Evolutionary conservation across 768 basidiomycete genomes (phyloP).

Genomic region (Leccinum fibrillosum): DNA sequence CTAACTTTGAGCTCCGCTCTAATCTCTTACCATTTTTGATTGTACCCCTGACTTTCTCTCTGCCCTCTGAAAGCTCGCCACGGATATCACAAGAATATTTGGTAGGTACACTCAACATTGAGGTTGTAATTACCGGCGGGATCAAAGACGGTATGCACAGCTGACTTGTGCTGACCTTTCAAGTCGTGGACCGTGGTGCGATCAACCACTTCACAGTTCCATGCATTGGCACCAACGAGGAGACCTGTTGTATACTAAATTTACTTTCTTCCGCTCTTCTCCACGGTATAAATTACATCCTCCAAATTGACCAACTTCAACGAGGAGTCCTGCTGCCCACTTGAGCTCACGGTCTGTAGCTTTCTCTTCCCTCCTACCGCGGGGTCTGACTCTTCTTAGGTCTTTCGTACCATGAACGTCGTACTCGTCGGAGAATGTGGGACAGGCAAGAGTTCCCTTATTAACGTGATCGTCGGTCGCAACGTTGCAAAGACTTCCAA

Average conservation of each 20-base stretch:
- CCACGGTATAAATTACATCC: slow-evolving; percentile 6
- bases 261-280: neutral
- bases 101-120: neutral
- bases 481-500: slow-evolving; percentile 16
- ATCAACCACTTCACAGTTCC: neutral
- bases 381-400: slow-evolving; percentile 5
- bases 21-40: slow-evolving; percentile 11
- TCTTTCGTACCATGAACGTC: slow-evolving; percentile 15
- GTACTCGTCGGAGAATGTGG: slow-evolving; percentile 25
- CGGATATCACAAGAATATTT: neutral
- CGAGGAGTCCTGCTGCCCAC: neutral
- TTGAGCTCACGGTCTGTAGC: neutral
- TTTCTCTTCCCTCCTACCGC: neutral
- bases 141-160: neutral
- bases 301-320: neutral
- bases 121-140: neutral
- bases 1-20: slow-evolving; percentile 23
- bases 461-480: slow-evolving; percentile 18
- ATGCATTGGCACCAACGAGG: neutral
- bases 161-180: neutral
- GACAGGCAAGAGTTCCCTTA: slow-evolving; percentile 24
- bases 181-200: neutral
- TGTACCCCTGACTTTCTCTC: slow-evolving; percentile 1
- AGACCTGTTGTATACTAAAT: neutral
- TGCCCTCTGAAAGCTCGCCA: neutral